Base-by-base conservation (phyloP, 1,139 yeast genomes). In the Yamadazyma kanchanaburiensis region DNA sequence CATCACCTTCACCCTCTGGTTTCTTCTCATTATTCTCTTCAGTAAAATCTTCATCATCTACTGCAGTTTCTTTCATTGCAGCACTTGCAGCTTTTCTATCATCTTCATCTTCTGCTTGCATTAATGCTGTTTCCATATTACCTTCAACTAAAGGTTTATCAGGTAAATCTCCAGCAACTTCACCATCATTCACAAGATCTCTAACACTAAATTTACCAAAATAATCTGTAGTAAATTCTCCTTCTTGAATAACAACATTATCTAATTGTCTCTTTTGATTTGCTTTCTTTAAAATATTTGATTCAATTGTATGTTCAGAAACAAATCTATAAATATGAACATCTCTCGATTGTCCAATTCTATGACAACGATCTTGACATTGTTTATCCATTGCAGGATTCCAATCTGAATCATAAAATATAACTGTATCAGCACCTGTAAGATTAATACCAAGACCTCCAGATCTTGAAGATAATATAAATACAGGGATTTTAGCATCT, bases 361-460 rank as follows among this genome's bases (percentile, higher is more conserved):
- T 82, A 58, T 94, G 99, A 62, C 98, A 91, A 55, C 99, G 80
- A 60, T 94, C 99, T 58, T 94, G 98, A 63, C 98, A 94, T 58
- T 94, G 99, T 52, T 88, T 87, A 58, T 94, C 99, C 97, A 94
- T 94, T 2, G 97, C 95, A 2, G 99, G 99, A 53, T 94, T 94
- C 99, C 99, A 94, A 60, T 94, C 99, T 2, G 96, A 88, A 58
- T 94, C 99, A 54, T 94, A 94, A 57, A 94, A 94, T n/a, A 94
- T 88, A 27, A 94, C 99, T 0, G 98, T 91, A 51, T 94, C 98
- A 0, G 99, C 99, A 48, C 98, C 99, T 0, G 98, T 91, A 47
- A 94, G 65, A 50, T 94, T 94, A 53, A 94, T 94, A 52, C 99
- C 99, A 43, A 94, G 69, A 21, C 99, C 99, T 53, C 99, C 99